Evolutionary conservation across 331 rosid genomes (phyloP).

Genomic region (Quercus phellos): DNA sequence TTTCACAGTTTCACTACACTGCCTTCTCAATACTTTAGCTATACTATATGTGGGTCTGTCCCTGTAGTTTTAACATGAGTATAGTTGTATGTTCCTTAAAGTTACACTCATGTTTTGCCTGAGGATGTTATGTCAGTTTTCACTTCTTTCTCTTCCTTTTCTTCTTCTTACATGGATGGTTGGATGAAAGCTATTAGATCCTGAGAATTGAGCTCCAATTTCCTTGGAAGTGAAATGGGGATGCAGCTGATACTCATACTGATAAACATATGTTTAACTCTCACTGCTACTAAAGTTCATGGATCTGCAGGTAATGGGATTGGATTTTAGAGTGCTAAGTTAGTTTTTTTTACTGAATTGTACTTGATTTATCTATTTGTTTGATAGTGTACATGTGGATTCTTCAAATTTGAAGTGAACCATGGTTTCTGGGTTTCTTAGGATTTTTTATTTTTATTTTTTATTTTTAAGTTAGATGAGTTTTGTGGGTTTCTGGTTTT

Average conservation of each 20-base stretch:
- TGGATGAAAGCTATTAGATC: constrained; percentile 34
- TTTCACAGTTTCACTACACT: constrained; percentile 17
- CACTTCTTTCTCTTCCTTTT: constrained; percentile 21
- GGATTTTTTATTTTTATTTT: background rate
- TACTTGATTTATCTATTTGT: constrained; percentile 14
- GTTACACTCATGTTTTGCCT: constrained; percentile 32
- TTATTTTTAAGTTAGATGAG: background rate
- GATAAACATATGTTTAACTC: constrained; percentile 40
- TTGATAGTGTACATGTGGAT: background rate
- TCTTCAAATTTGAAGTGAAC: constrained; percentile 9
- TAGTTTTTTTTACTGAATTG: background rate
- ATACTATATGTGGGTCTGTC: constrained; percentile 43
- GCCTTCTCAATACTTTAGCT: constrained; percentile 3
- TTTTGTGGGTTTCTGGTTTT: background rate
- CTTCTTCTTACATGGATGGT: constrained; percentile 10
- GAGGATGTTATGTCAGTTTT: constrained; percentile 26
- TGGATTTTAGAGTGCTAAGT: constrained; percentile 14
- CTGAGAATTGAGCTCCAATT: constrained; percentile 31
- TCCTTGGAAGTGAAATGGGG: constrained; percentile 44
- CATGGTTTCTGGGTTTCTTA: constrained; percentile 26
- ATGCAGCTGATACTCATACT: constrained; percentile 40
- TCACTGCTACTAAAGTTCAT: constrained; percentile 34
- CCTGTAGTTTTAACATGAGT: constrained; percentile 20
- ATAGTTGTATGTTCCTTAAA: constrained; percentile 28
- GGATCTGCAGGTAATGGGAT: constrained; percentile 66